phyloP scores from a whole-genome alignment of 106 monocot genomes.

The Ottelia alismoides region DNA sequence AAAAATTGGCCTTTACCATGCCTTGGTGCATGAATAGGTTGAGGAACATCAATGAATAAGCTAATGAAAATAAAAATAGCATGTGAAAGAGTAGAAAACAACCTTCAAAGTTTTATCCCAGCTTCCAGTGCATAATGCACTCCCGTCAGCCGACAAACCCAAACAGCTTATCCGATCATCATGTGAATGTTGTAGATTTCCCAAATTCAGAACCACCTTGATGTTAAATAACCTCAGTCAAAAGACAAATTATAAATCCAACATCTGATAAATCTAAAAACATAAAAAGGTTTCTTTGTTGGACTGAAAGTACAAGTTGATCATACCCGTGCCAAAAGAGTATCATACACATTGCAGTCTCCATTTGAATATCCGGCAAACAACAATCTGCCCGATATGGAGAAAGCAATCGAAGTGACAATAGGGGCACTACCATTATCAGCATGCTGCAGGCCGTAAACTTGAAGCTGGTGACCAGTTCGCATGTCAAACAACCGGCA shows the following conservation, averaged over 20 bases:
- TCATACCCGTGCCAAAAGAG: constrained; percentile 76
- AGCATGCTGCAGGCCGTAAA: constrained; percentile 36
- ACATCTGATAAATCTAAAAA: too few species aligned
- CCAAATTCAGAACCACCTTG: constrained; percentile 80
- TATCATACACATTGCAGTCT: constrained; percentile 91
- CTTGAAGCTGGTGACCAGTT: constrained; percentile 85
- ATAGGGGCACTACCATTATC: constrained; percentile 25
- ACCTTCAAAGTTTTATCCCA: constrained; percentile 97
- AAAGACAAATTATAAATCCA: too few species aligned
- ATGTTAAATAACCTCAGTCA: too few species aligned
- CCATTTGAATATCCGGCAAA: constrained; percentile 98
- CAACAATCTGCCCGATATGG: constrained; percentile 84
- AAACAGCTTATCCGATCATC: constrained; percentile 86
- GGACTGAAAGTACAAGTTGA: too few species aligned
- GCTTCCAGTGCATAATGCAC: constrained; percentile 97
- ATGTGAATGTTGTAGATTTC: constrained; percentile 77
- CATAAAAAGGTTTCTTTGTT: too few species aligned
- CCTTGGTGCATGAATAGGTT: too few species aligned
- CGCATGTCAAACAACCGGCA: too few species aligned
- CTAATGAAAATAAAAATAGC: too few species aligned
- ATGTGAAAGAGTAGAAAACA: too few species aligned
- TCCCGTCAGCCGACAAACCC: constrained; percentile 86
- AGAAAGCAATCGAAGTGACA: constrained; percentile 84
- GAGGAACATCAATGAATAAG: too few species aligned
- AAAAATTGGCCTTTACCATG: too few species aligned